A percentile compares a stretch with the other conserved stretches of the same genome.
These are phyloP conservation scores for Ustanciosporium gigantosporum DNA, from an alignment of 1,284 basidiomycete genomes.

Conservation along the genomic window DNA sequence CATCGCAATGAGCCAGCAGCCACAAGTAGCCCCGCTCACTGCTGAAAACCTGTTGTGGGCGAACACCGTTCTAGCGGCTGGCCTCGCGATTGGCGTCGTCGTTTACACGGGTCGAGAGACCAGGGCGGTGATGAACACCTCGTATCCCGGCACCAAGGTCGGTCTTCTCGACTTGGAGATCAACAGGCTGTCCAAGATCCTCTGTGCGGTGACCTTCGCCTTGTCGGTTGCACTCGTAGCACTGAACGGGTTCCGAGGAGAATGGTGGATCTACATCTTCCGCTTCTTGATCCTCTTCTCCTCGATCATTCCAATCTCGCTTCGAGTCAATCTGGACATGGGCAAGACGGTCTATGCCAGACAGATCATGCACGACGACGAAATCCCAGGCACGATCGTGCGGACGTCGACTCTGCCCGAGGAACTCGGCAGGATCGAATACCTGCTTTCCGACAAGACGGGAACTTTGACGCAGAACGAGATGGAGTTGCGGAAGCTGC, in stretches of 20 bases:
- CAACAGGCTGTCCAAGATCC: constrained; percentile 93
- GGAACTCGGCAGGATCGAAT: constrained; percentile 93
- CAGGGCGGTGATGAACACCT: constrained; percentile 98
- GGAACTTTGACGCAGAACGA: constrained; percentile 98
- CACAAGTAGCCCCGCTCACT: constrained; percentile 63
- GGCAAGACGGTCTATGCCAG: constrained; percentile 97
- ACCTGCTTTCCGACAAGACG: constrained; percentile 94
- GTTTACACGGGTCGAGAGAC: constrained; percentile 94
- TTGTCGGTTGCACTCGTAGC: constrained; percentile 90
- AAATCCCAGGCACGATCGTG: constrained; percentile 94
- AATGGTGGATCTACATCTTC: constrained; percentile 95
- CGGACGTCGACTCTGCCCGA: constrained; percentile 95
- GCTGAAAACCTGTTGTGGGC: constrained; percentile 96
- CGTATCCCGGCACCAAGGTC: constrained; percentile 91
- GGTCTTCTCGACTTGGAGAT: constrained; percentile 92
- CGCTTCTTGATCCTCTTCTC: constrained; percentile 97
- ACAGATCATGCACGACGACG: constrained; percentile 87
- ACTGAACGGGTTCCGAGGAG: constrained; percentile 90
- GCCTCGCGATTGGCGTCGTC: constrained; percentile 87
- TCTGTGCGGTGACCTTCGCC: constrained; percentile 89
- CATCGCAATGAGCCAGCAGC: constrained; percentile 62
- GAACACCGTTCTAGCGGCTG: constrained; percentile 94
- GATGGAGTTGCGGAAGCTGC: constrained; percentile 98
- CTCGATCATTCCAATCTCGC: constrained; percentile 97
- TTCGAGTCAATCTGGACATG: constrained; percentile 98